phyloP scores from a whole-genome alignment of 2,329 filamentous ascomycete species.

The Penicillium brasilianum region DNA sequence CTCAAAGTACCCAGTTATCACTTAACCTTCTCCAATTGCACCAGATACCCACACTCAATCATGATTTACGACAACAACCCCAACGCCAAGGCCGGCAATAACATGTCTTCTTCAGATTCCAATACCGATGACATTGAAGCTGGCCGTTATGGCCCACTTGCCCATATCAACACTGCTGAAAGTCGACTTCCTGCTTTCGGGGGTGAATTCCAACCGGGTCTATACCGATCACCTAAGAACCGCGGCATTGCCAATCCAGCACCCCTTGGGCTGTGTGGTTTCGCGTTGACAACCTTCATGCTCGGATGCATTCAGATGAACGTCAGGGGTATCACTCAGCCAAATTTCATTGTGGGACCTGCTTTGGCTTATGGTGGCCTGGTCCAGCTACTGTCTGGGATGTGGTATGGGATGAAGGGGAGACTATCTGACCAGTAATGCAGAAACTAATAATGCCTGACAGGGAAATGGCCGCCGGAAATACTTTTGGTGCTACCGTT shows the following conservation, averaged over 20 bases:
- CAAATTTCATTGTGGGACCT: slow-evolving; percentile 68
- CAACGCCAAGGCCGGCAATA: slow-evolving; percentile 9
- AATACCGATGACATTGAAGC: slow-evolving; percentile 8
- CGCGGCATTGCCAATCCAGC: slow-evolving; percentile 76
- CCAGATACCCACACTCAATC: background rate
- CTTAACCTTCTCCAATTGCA: background rate
- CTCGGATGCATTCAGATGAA: slow-evolving; percentile 73
- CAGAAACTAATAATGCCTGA: background rate
- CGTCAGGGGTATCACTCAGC: slow-evolving; percentile 60
- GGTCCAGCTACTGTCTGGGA: slow-evolving; percentile 76
- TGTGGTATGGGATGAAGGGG: slow-evolving; percentile 65
- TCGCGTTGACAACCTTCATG: slow-evolving; percentile 78
- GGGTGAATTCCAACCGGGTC: slow-evolving; percentile 70
- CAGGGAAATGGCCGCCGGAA: slow-evolving; percentile 79
- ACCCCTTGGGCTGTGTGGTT: slow-evolving; percentile 72
- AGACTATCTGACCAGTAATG: background rate
- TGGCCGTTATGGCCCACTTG: slow-evolving; percentile 47
- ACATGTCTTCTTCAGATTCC: slow-evolving; percentile 7
- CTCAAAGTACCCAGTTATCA: background rate
- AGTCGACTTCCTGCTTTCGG: slow-evolving; percentile 63
- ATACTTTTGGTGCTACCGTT: slow-evolving; percentile 79
- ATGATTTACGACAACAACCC: slow-evolving; percentile 3
- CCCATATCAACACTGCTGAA: slow-evolving; percentile 48
- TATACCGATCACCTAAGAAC: slow-evolving; percentile 62
- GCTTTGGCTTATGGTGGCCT: slow-evolving; percentile 74